Evolutionary conservation across 176 grass and related monocot genomes (phyloP), one percentile per base, ranked within the genome.

Genomic region (Saccharum officinarum): DNA sequence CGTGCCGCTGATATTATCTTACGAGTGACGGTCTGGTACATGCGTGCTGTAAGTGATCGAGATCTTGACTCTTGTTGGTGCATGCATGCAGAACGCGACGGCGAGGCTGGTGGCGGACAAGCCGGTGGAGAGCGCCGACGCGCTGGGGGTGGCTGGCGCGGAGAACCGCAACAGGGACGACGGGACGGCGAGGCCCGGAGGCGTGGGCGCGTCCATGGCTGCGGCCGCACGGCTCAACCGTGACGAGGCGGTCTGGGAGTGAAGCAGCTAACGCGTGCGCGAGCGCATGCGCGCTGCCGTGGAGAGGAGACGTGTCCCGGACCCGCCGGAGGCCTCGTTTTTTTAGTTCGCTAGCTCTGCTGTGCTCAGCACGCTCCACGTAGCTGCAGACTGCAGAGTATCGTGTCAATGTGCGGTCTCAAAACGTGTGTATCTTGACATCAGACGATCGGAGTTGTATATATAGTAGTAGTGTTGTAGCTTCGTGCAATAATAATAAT

Each of bases 181-280:
- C 47, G 71, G 65, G 72, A 54, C 71, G 36, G 66, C 89, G 72
- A 78, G 42, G 42, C 84, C 86, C 0, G 90, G 88, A 0, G 90
- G 92, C 4, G 86, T 95, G 22, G 83, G 86, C 0, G 86, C 83
- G 22, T 88, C 85, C 18, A 69, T 95, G 74, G 90, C 83, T 0
- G 80, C 90, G 6, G 93, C 91, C 2, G 91, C 89, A 23, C 26
- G 87, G 68, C 86, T 93, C 78, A 96, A 96, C 90, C 84, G 78
- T 22, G 59, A 82, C 79, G 79, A 82, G 67, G 67, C 67, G 28
- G 80, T 82, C 22, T 82, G 80, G 80, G 80, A 76, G 47, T 57
- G 67, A 82, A 78, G 22, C 11, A 23, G n/a, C 5, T 0, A 3
- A 17, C 7, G 20, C 3, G 20, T 0, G 50, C 18, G 47, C 16